Base-by-base conservation (phyloP, 768 basidiomycete species). In the Pholiota molesta region DNA sequence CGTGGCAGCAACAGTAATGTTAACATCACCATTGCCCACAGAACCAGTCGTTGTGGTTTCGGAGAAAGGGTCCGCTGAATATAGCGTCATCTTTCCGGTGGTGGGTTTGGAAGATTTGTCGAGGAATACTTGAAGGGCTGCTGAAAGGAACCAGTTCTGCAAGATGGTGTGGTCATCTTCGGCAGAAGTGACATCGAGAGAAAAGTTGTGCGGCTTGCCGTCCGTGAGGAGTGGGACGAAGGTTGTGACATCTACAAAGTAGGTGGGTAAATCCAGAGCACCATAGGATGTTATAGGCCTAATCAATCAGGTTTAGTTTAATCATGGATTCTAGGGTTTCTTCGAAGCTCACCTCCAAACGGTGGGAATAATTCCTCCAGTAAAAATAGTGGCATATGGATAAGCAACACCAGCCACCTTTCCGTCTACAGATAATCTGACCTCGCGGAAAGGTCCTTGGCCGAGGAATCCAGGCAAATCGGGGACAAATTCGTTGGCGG, bases 141-240 rank as follows among this genome's bases (percentile, higher is more conserved):
- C 92, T 3, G 90, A 91, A 28, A 92, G 84, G 68, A 84, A 90
- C 92, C 92, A 94, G 69, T 92, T 92, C 63, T 83, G 79, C 55
- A 88, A 81, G 67, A 89, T 85, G n/a, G 78, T 74, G 61, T 88
- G 89, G 66, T 88, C 79, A 7, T 66, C 63, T 71, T 94, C 88
- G 17, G 87, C 86, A 5, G 91, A 91, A 21, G 79, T 83, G 45
- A 94, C 87, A 68, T 94, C 87, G 45, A 95, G 78, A 56, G 86
- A 83, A 68, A 94, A 81, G 51, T 78, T 86, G 71, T 93, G 93
- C 21, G 86, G 77, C n/a, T 82, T 71, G 2, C 87, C 87, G 60
- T 91, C 90, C 0, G 86, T 80, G 37, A 94, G 79, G 19, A 87
- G 68, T 6, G 90, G 90, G 0, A 89, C 81, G 70, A 93, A 93